Percentiles rank a stretch among this genome's conserved stretches.
Conservation (phyloP, 306 rosid species). For the Arachis hypogaea region DNA sequence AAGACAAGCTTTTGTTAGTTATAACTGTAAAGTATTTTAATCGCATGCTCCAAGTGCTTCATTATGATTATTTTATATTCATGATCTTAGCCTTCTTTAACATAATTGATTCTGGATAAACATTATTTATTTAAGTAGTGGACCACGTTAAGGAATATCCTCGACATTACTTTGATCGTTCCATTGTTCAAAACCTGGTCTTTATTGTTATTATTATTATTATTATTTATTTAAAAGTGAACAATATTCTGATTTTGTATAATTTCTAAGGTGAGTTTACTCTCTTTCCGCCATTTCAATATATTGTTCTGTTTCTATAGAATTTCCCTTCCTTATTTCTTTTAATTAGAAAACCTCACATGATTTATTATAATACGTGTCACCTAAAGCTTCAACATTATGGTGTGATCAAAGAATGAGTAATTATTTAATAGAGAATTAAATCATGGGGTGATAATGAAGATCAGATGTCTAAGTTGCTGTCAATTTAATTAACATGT, state of each 20-base stretch:
- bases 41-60: not conserved
- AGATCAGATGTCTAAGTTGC: not conserved
- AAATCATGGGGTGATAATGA: not conserved
- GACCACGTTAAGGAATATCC: not conserved
- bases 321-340: not conserved
- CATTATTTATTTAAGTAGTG: not conserved
- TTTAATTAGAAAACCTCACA: not conserved
- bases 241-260: constrained; percentile 5
- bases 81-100: not conserved
- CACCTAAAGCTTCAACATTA: not conserved
- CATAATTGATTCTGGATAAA: not conserved
- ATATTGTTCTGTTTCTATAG: not conserved
- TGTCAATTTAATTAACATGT: constrained; percentile 9
- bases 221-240: too few species aligned
- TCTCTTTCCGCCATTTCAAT: not conserved
- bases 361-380: not conserved
- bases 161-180: not conserved
- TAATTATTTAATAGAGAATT: constrained; percentile 1
- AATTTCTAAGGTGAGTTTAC: constrained; percentile 41
- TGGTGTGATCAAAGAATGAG: too few species aligned
- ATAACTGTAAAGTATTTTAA: not conserved
- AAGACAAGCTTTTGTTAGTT: too few species aligned
- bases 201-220: too few species aligned
- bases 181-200: not conserved
- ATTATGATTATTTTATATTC: too few species aligned